Percentiles rank a stretch among this genome's conserved stretches.
These are phyloP conservation scores for Bryoglossum gracile DNA, from an alignment of 495 filamentous ascomycete species.

Conservation along the genomic window DNA sequence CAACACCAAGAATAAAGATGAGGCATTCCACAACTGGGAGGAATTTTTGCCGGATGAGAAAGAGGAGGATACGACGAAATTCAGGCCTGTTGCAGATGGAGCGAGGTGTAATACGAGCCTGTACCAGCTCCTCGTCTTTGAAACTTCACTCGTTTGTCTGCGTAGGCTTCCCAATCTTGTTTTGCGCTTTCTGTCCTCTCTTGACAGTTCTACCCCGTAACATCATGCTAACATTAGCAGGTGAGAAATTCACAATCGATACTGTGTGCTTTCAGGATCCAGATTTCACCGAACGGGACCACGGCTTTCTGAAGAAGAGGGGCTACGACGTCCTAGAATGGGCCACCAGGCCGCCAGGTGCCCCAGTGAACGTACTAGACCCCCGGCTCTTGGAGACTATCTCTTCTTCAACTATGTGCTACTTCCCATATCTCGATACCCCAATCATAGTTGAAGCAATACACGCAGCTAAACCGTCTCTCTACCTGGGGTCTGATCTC, in stretches of 20 bases:
- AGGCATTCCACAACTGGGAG: no score
- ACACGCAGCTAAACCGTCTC: neutral
- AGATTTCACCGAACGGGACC: neutral
- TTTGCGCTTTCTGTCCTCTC: no score
- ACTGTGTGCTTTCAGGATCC: neutral
- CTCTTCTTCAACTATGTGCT: neutral
- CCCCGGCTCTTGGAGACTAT: neutral
- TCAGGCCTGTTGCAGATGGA: no score
- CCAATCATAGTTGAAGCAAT: no score
- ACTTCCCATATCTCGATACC: no score
- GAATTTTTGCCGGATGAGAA: no score
- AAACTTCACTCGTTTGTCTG: neutral
- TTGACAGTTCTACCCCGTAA: neutral
- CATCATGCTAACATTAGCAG: neutral
- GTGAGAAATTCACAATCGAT: neutral
- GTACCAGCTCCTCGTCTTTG: neutral
- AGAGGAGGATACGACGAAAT: no score
- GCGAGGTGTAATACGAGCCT: neutral
- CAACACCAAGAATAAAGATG: no score
- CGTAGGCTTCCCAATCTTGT: no score
- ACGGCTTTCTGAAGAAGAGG: neutral
- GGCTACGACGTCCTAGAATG: neutral
- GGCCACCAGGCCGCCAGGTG: neutral
- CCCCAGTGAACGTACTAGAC: neutral
- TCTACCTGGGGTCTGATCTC: neutral